Base-by-base conservation (phyloP, 2,329 filamentous ascomycete genomes). In the Sclerotinia subarctica region DNA sequence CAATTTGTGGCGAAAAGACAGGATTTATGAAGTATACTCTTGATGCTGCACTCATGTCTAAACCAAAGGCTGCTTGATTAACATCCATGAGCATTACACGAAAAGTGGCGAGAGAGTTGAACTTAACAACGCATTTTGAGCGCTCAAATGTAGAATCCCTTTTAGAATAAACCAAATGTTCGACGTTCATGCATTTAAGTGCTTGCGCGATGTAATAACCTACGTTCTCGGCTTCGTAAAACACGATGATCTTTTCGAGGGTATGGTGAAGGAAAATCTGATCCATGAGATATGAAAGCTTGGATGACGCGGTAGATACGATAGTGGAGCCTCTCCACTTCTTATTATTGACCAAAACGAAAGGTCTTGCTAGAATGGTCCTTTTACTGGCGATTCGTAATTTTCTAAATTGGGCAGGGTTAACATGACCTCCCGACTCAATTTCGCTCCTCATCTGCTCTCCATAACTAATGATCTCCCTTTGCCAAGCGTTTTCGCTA, bases 21-120 rank as follows among this genome's bases (percentile, higher is more conserved):
- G 94, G 94, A 71, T 90, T 94, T 67, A 96, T 85, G 71, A 98
- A 97, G 78, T 93, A 96, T 13, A 98, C 89, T 2, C 94, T 83
- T 5, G 91, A 95, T 1, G 94, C 94, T 15, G 87, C 88, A 64
- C 88, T 89, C 78, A 97, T 88, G 76, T 97, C 94, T 0, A 98
- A 83, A 0, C 94, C 94, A 70, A 94, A 92, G 0, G 94, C 92
- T 42, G 94, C 94, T 76, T 95, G 92, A 1, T 87, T 87, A n/a
- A 97, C 86, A 75, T 97, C 93, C 90, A 97, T 97, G 1, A 97
- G 83, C 2, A 97, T 81, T 0, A 97, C 92, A 7, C 92, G 69
- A 56, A 76, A 76, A 0, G 51, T 57, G 2, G 71, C 58, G 8
- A 70, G 70, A 71, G 70, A 72, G 70, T 94, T 92, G 79, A 97